A percentile compares a stretch with the other conserved stretches of the same genome.
These are phyloP conservation scores for Psilocybe mexicana DNA, from an alignment of 1,284 basidiomycete genomes.

Conservation along the genomic window DNA sequence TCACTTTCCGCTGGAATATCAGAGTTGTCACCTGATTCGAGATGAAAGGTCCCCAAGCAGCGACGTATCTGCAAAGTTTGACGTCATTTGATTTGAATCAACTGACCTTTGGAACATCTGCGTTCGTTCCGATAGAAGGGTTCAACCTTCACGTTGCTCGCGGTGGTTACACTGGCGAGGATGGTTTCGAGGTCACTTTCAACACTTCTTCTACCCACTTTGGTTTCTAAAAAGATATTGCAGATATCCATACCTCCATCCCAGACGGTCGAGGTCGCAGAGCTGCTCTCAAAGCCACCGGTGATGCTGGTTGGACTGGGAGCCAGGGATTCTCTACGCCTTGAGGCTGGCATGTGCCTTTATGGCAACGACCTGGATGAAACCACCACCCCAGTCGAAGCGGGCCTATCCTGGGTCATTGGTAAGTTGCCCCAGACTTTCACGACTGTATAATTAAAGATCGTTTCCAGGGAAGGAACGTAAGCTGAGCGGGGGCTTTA, in stretches of 20 bases:
- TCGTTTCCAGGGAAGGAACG: conserved; percentile 73
- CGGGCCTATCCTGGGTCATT: conserved; percentile 91
- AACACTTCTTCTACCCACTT: background rate
- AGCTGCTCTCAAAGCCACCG: conserved; percentile 68
- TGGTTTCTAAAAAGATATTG: conserved; percentile 1
- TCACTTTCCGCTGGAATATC: background rate
- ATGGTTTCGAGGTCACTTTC: conserved; percentile 86
- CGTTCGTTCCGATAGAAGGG: conserved; percentile 74
- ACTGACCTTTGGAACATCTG: conserved; percentile 81
- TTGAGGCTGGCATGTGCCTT: conserved; percentile 98
- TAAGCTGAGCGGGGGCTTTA: conserved; percentile 71
- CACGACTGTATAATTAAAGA: background rate
- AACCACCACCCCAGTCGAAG: conserved; percentile 85
- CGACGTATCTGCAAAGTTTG: conserved; percentile 73
- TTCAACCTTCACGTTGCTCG: conserved; percentile 90
- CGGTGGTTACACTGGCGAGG: conserved; percentile 99
- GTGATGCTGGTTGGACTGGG: conserved; percentile 91
- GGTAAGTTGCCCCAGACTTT: conserved; percentile 46
- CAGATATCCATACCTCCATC: conserved; percentile 90
- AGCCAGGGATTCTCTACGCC: conserved; percentile 88
- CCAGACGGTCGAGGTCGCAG: conserved; percentile 72
- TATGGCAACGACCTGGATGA: conserved; percentile 96
- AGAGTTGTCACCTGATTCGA: background rate
- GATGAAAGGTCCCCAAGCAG: conserved; percentile 75
- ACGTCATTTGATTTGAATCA: conserved; percentile 73